These are phyloP conservation scores for Psilocybe sp. DNA, from an alignment of 768 basidiomycete species.

Conservation along the genomic window DNA sequence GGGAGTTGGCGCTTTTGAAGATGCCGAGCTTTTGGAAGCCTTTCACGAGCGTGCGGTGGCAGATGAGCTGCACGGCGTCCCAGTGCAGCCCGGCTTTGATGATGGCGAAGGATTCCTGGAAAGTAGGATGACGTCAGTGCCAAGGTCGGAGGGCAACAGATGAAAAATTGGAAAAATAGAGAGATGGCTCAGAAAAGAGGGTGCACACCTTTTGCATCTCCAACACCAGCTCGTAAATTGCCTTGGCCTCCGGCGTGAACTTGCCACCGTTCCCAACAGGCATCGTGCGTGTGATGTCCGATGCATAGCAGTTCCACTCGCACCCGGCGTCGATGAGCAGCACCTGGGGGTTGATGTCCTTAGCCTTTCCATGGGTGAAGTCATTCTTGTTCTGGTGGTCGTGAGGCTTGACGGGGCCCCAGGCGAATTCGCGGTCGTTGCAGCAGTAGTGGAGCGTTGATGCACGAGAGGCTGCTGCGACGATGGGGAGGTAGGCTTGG, in stretches of 20 bases:
- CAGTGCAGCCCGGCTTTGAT: slow-evolving; percentile 82
- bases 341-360: slow-evolving; percentile 60
- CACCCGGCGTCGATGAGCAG: slow-evolving; percentile 94
- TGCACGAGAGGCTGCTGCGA: slow-evolving; percentile 82
- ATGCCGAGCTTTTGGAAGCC: slow-evolving; percentile 85
- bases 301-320: slow-evolving; percentile 63
- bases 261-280: slow-evolving; percentile 93
- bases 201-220: slow-evolving; percentile 79
- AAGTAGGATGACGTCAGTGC: background rate
- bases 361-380: slow-evolving; percentile 38
- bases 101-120: slow-evolving; percentile 63
- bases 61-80: slow-evolving; percentile 83
- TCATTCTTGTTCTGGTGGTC: slow-evolving; percentile 53
- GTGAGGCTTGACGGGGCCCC: slow-evolving; percentile 66
- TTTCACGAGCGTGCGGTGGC: slow-evolving; percentile 77
- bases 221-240: slow-evolving; percentile 84
- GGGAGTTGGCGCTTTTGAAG: slow-evolving; percentile 59
- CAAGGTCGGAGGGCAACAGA: background rate
- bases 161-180: too few species aligned
- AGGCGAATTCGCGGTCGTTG: slow-evolving; percentile 84
- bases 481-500: slow-evolving; percentile 92
- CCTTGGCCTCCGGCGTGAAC: slow-evolving; percentile 77
- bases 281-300: slow-evolving; percentile 74
- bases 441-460: slow-evolving; percentile 94
- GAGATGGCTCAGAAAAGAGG: too few species aligned